Conservation (phyloP, 2,329 filamentous ascomycete species). For the Epichloe uncinata region DNA sequence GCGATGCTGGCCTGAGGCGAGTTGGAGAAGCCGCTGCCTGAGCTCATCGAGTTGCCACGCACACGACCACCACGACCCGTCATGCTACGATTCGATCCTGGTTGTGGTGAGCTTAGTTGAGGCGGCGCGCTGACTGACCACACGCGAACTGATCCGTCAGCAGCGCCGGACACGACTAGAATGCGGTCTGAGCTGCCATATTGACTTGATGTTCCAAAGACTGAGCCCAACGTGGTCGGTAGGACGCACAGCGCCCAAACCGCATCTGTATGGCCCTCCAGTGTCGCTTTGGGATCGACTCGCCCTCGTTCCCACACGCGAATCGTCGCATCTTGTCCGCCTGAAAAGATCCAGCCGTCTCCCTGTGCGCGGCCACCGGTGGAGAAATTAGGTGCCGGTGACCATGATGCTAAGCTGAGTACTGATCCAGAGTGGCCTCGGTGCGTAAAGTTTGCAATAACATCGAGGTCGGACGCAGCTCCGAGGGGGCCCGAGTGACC, state of each 20-base stretch:
- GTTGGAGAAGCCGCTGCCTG: slow-evolving; percentile 80
- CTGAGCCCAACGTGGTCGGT: slow-evolving; percentile 63
- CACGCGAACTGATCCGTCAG: slow-evolving; percentile 81
- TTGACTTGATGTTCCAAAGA: slow-evolving; percentile 64
- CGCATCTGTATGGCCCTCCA: slow-evolving; percentile 89
- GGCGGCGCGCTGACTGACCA: slow-evolving; percentile 92
- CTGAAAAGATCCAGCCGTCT: slow-evolving; percentile 97
- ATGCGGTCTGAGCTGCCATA: slow-evolving; percentile 78
- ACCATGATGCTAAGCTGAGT: slow-evolving; percentile 75
- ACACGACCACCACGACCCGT: slow-evolving; percentile 55
- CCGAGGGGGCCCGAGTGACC: slow-evolving; percentile 30
- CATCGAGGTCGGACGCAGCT: slow-evolving; percentile 68
- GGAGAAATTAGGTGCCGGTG: slow-evolving; percentile 74
- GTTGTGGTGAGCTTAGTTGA: slow-evolving; percentile 68
- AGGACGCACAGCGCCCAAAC: slow-evolving; percentile 94
- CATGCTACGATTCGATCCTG: slow-evolving; percentile 46
- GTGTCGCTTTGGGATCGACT: slow-evolving; percentile 86
- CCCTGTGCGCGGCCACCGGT: slow-evolving; percentile 82
- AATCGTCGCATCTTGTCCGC: slow-evolving; percentile 84
- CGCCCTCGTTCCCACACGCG: slow-evolving; percentile 91
- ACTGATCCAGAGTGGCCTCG: slow-evolving; percentile 87
- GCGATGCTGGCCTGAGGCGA: slow-evolving; percentile 82
- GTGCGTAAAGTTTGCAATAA: slow-evolving; percentile 88
- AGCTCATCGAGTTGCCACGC: slow-evolving; percentile 85
- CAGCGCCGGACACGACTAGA: slow-evolving; percentile 78